Percentiles rank a stretch among this genome's conserved stretches.
Evolutionary conservation across 2,329 filamentous ascomycete genomes (phyloP).

Genomic region (Xenoacremonium recifei): DNA sequence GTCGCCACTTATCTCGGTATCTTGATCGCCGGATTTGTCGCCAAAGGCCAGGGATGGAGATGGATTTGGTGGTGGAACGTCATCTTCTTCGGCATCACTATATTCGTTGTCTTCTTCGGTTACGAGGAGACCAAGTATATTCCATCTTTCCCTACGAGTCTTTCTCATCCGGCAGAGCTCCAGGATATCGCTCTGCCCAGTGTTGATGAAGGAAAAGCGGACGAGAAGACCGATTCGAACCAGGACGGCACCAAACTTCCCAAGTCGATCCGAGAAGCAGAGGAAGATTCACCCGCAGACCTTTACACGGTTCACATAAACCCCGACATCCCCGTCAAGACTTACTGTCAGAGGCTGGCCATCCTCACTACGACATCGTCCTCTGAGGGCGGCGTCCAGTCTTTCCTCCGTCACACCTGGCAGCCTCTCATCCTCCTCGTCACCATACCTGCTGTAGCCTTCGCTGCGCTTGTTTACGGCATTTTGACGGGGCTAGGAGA

Average conservation of each 20-base stretch:
- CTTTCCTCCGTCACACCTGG: conserved; percentile 2
- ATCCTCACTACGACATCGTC: conserved; percentile 31
- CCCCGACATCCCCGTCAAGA: conserved; percentile 34
- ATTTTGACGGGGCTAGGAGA: conserved; percentile 4
- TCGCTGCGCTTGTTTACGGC: conserved; percentile 2
- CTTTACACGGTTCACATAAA: conserved; percentile 20
- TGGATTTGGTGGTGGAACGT: background rate
- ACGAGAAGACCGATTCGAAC: no score
- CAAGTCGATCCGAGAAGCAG: no score
- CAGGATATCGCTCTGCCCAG: no score
- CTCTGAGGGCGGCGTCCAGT: conserved; percentile 2
- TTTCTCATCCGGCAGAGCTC: no score
- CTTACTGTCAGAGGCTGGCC: conserved; percentile 40
- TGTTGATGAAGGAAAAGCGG: no score
- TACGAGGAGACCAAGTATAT: background rate
- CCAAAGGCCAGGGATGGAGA: background rate
- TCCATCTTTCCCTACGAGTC: no score
- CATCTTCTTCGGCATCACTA: background rate
- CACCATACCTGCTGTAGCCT: conserved; percentile 5
- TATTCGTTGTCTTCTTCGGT: background rate
- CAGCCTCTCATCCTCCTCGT: conserved; percentile 4
- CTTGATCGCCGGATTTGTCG: background rate
- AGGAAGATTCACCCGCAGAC: background rate
- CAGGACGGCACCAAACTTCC: no score
- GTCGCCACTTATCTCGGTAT: background rate